Evolutionary conservation across 345 rosid species (phyloP).

Genomic region (Raphanus sativus): DNA sequence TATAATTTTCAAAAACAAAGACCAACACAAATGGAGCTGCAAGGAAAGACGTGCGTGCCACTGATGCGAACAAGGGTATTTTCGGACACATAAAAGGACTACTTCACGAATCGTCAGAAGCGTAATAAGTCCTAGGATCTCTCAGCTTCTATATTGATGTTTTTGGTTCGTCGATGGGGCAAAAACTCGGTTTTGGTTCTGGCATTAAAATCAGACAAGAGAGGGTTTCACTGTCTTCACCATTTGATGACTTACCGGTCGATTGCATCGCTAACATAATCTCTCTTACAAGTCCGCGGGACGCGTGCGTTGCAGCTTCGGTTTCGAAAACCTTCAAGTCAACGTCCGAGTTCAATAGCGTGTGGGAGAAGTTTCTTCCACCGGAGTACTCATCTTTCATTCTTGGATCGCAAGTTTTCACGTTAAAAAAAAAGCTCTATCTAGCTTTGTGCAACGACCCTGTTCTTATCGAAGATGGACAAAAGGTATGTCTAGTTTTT

Average conservation of each 20-base stretch:
- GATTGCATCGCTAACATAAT: neutral
- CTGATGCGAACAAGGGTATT: neutral
- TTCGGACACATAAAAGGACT: neutral
- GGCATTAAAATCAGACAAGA: neutral
- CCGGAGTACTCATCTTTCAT: slow-evolving; percentile 36
- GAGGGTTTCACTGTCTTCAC: neutral
- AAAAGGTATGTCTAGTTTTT: slow-evolving; percentile 46
- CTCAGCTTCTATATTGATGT: neutral
- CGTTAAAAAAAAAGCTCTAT: slow-evolving; percentile 49
- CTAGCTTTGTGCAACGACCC: slow-evolving; percentile 45
- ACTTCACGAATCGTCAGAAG: neutral
- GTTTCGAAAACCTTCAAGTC: neutral
- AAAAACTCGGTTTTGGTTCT: neutral
- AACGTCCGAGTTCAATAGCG: neutral
- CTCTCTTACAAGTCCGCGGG: neutral
- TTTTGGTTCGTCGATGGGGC: neutral
- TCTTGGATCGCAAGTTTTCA: neutral
- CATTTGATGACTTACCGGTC: neutral
- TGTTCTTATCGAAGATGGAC: slow-evolving; percentile 43
- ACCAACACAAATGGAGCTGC: neutral
- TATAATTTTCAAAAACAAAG: neutral
- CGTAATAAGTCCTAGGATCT: neutral
- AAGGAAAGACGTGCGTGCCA: neutral
- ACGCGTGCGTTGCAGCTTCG: neutral
- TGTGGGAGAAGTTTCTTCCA: slow-evolving; percentile 56